phyloP scores from a whole-genome alignment of 2,329 filamentous ascomycete species.

The Pleurostoma richardsiae region DNA sequence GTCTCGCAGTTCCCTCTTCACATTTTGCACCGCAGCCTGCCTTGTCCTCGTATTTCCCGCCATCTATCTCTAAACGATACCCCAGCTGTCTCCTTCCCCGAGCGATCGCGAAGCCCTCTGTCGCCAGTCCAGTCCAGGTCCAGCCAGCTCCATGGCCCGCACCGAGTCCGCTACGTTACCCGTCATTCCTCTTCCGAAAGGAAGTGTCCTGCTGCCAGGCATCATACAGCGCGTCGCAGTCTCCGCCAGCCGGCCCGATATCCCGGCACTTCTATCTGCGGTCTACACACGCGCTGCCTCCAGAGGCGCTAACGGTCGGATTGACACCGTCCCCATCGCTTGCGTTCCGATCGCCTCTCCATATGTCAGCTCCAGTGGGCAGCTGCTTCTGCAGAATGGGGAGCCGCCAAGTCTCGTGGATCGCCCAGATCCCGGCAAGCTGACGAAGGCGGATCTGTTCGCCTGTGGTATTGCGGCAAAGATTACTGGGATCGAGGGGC shows the following conservation, averaged over 20 bases:
- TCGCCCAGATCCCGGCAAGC: conserved; percentile 47
- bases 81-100: too few species aligned
- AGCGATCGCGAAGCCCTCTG: too few species aligned
- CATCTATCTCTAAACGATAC: too few species aligned
- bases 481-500: conserved; percentile 73
- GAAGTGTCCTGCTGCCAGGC: conserved; percentile 78
- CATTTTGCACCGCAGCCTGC: too few species aligned
- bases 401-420: conserved; percentile 43
- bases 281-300: conserved; percentile 73
- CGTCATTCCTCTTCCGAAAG: conserved; percentile 76
- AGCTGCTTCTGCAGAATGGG: conserved; percentile 66
- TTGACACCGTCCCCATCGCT: conserved; percentile 70
- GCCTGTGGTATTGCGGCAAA: conserved; percentile 76
- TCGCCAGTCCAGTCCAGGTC: background rate
- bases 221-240: conserved; percentile 81
- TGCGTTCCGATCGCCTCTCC: conserved; percentile 83
- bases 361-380: conserved; percentile 67
- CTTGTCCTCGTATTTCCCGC: too few species aligned
- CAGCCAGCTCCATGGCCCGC: conserved; percentile 17
- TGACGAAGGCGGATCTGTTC: conserved; percentile 70
- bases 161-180: conserved; percentile 52
- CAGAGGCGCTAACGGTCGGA: conserved; percentile 58
- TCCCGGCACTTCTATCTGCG: conserved; percentile 80
- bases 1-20: too few species aligned
- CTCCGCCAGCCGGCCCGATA: conserved; percentile 73